phyloP scores from a whole-genome alignment of 495 filamentous ascomycete genomes.

The Podospora anserina region DNA sequence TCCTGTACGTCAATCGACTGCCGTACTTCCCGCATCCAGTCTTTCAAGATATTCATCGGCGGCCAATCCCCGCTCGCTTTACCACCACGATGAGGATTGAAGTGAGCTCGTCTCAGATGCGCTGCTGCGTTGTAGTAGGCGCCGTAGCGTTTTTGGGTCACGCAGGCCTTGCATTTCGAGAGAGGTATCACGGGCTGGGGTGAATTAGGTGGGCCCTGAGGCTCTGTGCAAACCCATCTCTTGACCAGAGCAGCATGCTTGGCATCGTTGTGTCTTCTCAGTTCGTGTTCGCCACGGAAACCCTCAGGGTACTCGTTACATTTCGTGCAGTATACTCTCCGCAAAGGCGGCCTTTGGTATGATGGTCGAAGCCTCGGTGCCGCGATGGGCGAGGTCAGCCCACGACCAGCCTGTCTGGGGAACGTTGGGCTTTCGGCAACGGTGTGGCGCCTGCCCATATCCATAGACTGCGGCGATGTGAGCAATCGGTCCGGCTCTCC shows the following conservation, averaged over 20 bases:
- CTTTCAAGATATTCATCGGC: slow-evolving; percentile 77
- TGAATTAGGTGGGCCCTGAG: slow-evolving; percentile 37
- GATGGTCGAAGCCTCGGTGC: slow-evolving; percentile 58
- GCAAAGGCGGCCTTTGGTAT: slow-evolving; percentile 72
- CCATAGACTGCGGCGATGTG: slow-evolving; percentile 34
- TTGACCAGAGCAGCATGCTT: slow-evolving; percentile 71
- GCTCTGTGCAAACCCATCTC: slow-evolving; percentile 70
- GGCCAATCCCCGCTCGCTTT: slow-evolving; percentile 85
- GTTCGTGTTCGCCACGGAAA: slow-evolving; percentile 91
- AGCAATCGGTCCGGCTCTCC: slow-evolving; percentile 34
- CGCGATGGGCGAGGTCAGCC: slow-evolving; percentile 39
- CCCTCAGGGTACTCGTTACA: slow-evolving; percentile 83
- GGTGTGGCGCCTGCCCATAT: slow-evolving; percentile 44
- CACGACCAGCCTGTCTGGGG: slow-evolving; percentile 35
- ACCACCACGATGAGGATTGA: slow-evolving; percentile 71
- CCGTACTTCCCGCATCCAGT: slow-evolving; percentile 78
- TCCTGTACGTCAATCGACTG: slow-evolving; percentile 49
- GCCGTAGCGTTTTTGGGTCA: slow-evolving; percentile 74
- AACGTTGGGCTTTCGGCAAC: slow-evolving; percentile 47
- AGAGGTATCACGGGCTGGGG: slow-evolving; percentile 64
- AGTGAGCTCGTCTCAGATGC: slow-evolving; percentile 86
- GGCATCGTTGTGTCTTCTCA: slow-evolving; percentile 80
- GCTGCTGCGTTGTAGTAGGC: slow-evolving; percentile 98
- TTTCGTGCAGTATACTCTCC: slow-evolving; percentile 71
- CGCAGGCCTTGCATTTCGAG: slow-evolving; percentile 83